Evolutionary conservation across 257 asterid species (phyloP).

Genomic region (Nicotiana benthamiana): DNA sequence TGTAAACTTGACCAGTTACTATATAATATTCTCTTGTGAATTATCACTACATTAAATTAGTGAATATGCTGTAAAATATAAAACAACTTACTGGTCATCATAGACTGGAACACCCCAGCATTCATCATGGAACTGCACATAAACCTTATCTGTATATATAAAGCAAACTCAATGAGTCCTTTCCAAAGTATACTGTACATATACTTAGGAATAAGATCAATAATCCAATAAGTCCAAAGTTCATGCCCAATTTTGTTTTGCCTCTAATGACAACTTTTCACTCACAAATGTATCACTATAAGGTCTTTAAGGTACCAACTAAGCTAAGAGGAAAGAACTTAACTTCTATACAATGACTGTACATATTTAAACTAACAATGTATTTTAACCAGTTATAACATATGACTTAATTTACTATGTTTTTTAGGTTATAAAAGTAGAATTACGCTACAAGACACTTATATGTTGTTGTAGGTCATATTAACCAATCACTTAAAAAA

Average conservation of each 20-base stretch:
- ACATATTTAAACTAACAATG: too few species aligned
- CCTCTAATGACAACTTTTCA: neutral
- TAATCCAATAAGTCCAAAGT: neutral
- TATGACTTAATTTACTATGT: too few species aligned
- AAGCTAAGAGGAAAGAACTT: too few species aligned
- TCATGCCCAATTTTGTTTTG: neutral
- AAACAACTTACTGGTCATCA: conserved; percentile 66
- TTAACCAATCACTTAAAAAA: too few species aligned
- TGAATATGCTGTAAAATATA: neutral
- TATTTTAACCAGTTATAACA: too few species aligned
- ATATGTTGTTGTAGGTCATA: too few species aligned
- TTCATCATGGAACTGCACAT: conserved; percentile 83
- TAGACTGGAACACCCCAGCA: conserved; percentile 98
- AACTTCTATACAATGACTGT: too few species aligned
- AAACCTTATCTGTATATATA: conserved; percentile 45
- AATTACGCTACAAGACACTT: too few species aligned
- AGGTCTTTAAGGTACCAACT: too few species aligned
- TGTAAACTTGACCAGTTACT: neutral
- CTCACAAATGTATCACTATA: neutral
- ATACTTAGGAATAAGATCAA: too few species aligned
- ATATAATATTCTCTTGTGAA: neutral
- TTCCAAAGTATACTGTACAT: too few species aligned
- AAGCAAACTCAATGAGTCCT: neutral
- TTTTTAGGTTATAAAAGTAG: too few species aligned
- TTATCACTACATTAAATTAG: neutral